Evolutionary conservation across 75 land plant species (phyloP).

Genomic region (Pseudotsuga menziesii): DNA sequence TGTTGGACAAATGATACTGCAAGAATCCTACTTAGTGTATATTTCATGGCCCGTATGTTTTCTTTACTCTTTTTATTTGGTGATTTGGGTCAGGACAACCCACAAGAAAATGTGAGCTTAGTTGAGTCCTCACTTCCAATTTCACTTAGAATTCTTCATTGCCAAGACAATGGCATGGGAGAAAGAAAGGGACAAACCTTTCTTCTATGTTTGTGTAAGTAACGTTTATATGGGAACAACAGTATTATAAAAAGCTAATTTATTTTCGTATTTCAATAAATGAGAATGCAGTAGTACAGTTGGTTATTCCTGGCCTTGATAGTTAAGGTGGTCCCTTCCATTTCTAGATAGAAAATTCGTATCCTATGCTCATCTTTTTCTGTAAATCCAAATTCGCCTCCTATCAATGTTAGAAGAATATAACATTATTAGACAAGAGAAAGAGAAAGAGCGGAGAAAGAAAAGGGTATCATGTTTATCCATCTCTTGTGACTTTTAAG

Average conservation of each 20-base stretch:
- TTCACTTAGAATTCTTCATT: slow-evolving; percentile 36
- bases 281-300: too few species aligned
- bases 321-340: background rate
- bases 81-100: background rate
- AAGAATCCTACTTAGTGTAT: background rate
- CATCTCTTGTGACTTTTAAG: background rate
- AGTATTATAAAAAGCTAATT: background rate
- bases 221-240: background rate
- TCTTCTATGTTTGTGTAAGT: slow-evolving; percentile 81
- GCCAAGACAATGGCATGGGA: slow-evolving; percentile 68
- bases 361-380: slow-evolving; percentile 1
- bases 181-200: slow-evolving; percentile 56
- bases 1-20: background rate
- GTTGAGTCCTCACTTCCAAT: background rate
- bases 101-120: background rate
- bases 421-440: slow-evolving; percentile 55
- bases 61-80: background rate
- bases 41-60: background rate
- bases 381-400: slow-evolving; percentile 41
- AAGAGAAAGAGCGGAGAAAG: slow-evolving; percentile 68
- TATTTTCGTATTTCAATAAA: background rate
- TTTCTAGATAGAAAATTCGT: background rate
- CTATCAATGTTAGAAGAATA: slow-evolving; percentile 76
- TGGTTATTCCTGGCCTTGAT: too few species aligned
- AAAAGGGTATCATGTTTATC: slow-evolving; percentile 40